Evolutionary conservation across 352 stramenopile genomes (phyloP), one percentile per base, ranked within the genome.

Genomic region (Pythium coloratum): DNA sequence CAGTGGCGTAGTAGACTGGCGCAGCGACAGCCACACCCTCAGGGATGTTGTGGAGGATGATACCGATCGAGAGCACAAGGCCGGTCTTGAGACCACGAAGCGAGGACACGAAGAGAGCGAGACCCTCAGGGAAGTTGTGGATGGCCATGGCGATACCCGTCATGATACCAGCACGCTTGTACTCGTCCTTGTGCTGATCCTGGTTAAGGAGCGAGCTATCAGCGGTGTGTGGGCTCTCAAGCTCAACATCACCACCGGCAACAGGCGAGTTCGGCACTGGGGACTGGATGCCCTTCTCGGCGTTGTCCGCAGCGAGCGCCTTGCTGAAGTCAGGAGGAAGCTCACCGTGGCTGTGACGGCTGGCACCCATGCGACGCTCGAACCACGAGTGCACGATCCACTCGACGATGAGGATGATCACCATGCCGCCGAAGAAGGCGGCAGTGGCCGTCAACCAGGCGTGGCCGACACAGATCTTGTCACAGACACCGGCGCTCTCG

Each of bases 71-170:
- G 7, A 99, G 80, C 47, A 96, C 86, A 30, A 91, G 75, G 47
- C 97, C 97, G 9, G 98, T 82, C 7, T 71, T 78, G 8, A 97
- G 88, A 67, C 97, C 92, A 20, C 90, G 74, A 1, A 99, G 74
- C 18, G 94, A 92, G 0, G 90, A 95, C 13, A 98, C 94, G 67
- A 98, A 99, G 7, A 97, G 97, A 18, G 96, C 97, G 10, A 99
- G 69, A 0, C 97, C 97, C 70, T 99, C 97, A 0, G 96, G 96
- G 70, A 99, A 97, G 76, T 99, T 99, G 77, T 99, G 97, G 40
- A 99, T 97, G 3, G 88, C 94, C 62, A 99, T 98, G 46, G 93
- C 96, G 13, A 99, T 73, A 14, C 95, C 97, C 1, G 95, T 98
- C 64, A 96, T 88, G 3, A 98, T 73, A 59, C 95, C 95, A 62